Conservation (phyloP, 768 basidiomycete species). For the Leucocoprinus sp. region DNA sequence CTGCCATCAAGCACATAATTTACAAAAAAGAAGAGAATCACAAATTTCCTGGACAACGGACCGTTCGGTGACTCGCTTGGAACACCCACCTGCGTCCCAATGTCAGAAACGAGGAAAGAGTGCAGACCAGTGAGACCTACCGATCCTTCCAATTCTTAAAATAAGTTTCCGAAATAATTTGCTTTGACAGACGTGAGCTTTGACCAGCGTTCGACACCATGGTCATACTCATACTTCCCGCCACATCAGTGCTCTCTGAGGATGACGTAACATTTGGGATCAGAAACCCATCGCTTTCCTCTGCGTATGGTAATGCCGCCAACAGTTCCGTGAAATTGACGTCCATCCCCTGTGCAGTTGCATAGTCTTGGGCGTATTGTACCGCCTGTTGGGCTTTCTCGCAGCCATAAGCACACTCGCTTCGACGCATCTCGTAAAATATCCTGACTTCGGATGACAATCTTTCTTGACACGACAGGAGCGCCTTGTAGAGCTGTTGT, state of each 20-base stretch:
- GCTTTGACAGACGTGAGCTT: neutral
- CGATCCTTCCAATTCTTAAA: slow-evolving; percentile 10
- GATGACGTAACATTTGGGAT: neutral
- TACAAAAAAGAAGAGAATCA: neutral
- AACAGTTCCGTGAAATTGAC: slow-evolving; percentile 2
- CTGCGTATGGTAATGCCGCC: slow-evolving; percentile 6
- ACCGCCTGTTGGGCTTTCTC: slow-evolving; percentile 6
- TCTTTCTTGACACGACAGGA: slow-evolving; percentile 1
- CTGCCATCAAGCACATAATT: neutral
- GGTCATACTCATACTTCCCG: neutral
- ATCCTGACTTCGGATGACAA: slow-evolving; percentile 7
- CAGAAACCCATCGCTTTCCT: neutral
- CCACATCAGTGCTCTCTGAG: neutral
- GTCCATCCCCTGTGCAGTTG: neutral
- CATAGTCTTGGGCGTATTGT: slow-evolving; percentile 4
- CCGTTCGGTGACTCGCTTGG: slow-evolving; percentile 1
- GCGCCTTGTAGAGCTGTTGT: slow-evolving; percentile 3
- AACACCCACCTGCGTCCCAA: slow-evolving; percentile 6
- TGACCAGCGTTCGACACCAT: slow-evolving; percentile 2
- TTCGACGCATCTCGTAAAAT: slow-evolving; percentile 10
- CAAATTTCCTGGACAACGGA: slow-evolving; percentile 7
- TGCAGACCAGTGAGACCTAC: neutral
- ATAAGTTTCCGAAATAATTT: slow-evolving; percentile 7
- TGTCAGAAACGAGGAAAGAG: neutral
- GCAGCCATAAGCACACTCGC: slow-evolving; percentile 8